phyloP scores from a whole-genome alignment of 164 flowering plant genomes.

The Platanus orientalis region DNA sequence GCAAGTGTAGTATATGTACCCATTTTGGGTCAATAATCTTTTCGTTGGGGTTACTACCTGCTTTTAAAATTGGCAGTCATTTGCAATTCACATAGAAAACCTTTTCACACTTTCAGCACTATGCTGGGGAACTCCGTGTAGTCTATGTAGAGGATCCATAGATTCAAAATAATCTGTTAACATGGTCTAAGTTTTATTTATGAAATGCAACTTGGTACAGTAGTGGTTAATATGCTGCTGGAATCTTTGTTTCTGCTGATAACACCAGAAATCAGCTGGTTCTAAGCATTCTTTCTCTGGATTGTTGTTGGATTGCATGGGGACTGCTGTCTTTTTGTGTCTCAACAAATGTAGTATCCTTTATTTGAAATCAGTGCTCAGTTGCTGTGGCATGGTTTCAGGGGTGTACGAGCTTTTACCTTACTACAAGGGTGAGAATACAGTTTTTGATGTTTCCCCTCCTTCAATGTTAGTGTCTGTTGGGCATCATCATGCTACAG shows the following conservation, averaged over 20 bases:
- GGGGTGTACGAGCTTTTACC: constrained; percentile 86
- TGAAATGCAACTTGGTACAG: no score
- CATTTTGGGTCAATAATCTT: no score
- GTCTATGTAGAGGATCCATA: background rate
- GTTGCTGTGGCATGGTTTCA: constrained; percentile 28
- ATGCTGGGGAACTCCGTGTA: background rate
- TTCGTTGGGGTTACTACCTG: no score
- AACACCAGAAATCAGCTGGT: background rate
- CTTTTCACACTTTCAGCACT: no score
- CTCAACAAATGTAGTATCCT: background rate
- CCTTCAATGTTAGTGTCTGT: constrained; percentile 55
- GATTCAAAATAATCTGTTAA: no score
- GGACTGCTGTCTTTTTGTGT: background rate
- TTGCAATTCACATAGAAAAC: no score
- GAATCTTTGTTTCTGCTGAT: background rate
- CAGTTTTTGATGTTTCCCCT: constrained; percentile 96
- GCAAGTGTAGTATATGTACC: no score
- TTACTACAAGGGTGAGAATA: constrained; percentile 94
- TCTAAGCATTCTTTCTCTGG: background rate
- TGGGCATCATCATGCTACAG: constrained; percentile 63
- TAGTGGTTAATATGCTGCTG: background rate
- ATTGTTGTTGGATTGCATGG: background rate
- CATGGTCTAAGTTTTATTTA: no score
- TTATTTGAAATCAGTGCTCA: constrained; percentile 8
- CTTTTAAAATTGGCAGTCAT: no score